Base-by-base conservation (phyloP, 805 yeast genomes). In the Starmerella geochares region DNA sequence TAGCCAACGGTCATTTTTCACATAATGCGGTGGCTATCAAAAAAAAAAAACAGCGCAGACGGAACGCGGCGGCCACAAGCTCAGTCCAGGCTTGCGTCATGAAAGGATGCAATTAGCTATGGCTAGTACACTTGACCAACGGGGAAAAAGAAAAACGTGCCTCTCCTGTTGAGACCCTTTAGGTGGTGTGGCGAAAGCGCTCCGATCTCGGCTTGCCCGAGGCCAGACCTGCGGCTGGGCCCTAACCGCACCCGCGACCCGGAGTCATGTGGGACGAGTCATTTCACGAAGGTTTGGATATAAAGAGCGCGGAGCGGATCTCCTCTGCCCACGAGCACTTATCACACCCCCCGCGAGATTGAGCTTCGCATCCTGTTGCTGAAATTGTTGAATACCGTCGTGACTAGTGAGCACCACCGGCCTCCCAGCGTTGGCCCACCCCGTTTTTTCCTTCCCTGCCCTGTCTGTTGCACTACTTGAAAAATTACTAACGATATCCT, bases 171-270 rank as follows among this genome's bases (percentile, higher is more conserved):
- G n/a, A n/a, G n/a, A n/a, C n/a, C n/a, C n/a, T n/a, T n/a, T n/a
- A n/a, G n/a, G n/a, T n/a, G n/a, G n/a, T 29, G 32, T 29, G 32
- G 32, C 32, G 14, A 29, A 29, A 10, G 17, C 37, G 21, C 37
- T 33, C 37, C 44, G 44, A 40, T 40, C 21, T 40, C 44, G 44
- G 44, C 24, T 27, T 23, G 33, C 44, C 9, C 5, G 33, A 27
- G 33, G 33, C 41, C 29, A 37, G 41, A 37, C 41, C 44, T n/a
- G 10, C 23, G 16, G 23, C 21, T 4, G 24, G 27, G 44, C 44
- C 44, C 44, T 40, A 40, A 40, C 44, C 44, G 16, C 16, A 16
- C 31, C 44, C 44, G 33, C 32, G 33, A 40, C 31, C 44, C 44
- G 32, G 24, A 17, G 24, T 20, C 44, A 40, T 14, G 21, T 27